Evolutionary conservation across 2,329 filamentous ascomycete genomes (phyloP).

Genomic region (Ceratocystis variospora): DNA sequence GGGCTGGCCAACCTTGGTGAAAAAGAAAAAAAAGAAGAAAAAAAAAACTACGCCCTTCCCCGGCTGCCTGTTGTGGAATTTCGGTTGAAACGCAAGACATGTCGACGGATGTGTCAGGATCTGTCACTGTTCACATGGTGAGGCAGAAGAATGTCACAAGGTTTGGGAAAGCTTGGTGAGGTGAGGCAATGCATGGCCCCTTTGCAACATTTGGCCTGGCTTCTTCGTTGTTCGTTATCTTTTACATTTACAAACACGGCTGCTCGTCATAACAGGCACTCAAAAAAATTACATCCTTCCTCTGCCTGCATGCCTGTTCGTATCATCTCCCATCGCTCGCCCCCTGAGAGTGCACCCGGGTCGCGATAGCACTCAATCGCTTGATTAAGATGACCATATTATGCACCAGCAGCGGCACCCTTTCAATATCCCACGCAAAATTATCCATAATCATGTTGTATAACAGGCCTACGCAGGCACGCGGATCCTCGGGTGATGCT

Average conservation of each 20-base stretch:
- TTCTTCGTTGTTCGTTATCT: background rate
- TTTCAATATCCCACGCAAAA: constrained; percentile 32
- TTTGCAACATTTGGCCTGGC: background rate
- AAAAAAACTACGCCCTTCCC: background rate
- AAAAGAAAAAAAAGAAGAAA: background rate
- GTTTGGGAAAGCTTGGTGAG: background rate
- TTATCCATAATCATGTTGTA: constrained; percentile 44
- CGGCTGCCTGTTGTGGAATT: background rate
- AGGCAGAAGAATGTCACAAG: background rate
- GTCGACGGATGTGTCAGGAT: background rate
- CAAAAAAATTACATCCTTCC: background rate
- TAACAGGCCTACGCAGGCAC: constrained; percentile 43
- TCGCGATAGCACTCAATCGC: constrained; percentile 40
- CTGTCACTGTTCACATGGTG: background rate
- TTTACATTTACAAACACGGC: background rate
- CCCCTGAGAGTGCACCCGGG: constrained; percentile 21
- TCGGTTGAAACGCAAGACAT: background rate
- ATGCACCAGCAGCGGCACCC: constrained; percentile 48
- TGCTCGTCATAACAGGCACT: too few species aligned
- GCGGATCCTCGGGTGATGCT: constrained; percentile 40
- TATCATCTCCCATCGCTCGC: background rate
- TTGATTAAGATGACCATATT: constrained; percentile 51
- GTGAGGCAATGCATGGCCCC: background rate
- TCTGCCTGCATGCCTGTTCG: background rate
- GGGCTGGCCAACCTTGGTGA: background rate